Conservation (phyloP, 768 basidiomycete genomes). For the Rhodocollybia butyracea region DNA sequence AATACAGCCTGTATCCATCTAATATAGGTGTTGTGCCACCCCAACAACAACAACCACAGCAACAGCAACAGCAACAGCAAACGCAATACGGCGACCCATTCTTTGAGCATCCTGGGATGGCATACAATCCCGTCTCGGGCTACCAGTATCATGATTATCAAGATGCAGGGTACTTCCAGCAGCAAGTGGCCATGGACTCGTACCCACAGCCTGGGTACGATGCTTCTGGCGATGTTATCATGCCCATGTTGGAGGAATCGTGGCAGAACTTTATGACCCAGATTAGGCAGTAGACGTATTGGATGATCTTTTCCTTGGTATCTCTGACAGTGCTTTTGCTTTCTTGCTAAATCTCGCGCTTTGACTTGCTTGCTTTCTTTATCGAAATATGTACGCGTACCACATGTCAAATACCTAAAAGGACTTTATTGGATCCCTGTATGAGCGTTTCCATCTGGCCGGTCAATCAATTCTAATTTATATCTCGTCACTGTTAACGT, state of each 20-base stretch:
- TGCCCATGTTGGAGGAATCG: slow-evolving; percentile 6
- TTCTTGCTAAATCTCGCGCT: not conserved
- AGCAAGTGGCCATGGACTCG: not conserved
- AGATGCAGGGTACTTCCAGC: slow-evolving; percentile 4
- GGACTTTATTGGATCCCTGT: no score
- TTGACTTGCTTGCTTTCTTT: not conserved
- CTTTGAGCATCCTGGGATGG: not conserved
- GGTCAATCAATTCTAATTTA: no score
- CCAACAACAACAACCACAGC: not conserved
- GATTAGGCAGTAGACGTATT: not conserved
- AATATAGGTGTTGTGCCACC: not conserved
- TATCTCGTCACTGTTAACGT: no score
- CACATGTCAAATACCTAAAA: no score
- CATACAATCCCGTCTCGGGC: slow-evolving; percentile 1
- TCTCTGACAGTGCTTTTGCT: not conserved
- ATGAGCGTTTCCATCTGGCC: no score
- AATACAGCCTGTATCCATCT: not conserved
- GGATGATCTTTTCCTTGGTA: not conserved
- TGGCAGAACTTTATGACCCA: slow-evolving; percentile 7
- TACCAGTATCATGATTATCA: slow-evolving; percentile 6
- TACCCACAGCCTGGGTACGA: slow-evolving; percentile 1
- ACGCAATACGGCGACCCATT: not conserved
- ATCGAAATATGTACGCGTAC: no score
- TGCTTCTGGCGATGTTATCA: slow-evolving; percentile 1
- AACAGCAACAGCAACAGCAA: not conserved